A percentile compares a stretch with the other conserved stretches of the same genome.
Conservation (phyloP, 148 eudicot species). For the Rhododendron ovatum region DNA sequence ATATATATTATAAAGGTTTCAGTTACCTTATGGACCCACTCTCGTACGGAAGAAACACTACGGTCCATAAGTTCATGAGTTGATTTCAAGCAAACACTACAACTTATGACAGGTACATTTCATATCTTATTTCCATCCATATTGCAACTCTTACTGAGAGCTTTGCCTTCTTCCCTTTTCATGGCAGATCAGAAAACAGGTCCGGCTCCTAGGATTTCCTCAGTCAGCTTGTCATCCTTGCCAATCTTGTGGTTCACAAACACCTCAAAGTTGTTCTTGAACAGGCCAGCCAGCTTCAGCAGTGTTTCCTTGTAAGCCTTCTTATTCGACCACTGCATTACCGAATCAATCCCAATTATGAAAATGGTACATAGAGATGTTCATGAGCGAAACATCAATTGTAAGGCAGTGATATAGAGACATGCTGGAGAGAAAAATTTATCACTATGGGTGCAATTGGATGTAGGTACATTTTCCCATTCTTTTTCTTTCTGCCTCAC, state of each 20-base stretch:
- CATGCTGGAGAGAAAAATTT: neutral
- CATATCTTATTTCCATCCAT: constrained; percentile 5
- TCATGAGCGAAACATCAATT: neutral
- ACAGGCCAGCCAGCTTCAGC: constrained; percentile 55
- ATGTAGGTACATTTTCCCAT: neutral
- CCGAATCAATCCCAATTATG: neutral
- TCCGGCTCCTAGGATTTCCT: constrained; percentile 71
- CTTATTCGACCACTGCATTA: constrained; percentile 62
- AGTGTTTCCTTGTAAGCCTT: constrained; percentile 50
- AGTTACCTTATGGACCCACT: too few relatives aligned
- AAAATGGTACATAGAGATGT: neutral
- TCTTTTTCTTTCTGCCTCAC: neutral
- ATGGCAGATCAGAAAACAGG: constrained; percentile 38
- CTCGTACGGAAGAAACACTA: neutral
- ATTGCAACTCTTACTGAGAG: neutral
- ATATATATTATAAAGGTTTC: neutral
- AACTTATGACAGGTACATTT: neutral
- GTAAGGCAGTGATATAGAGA: neutral
- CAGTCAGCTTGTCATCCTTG: constrained; percentile 45
- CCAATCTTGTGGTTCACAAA: constrained; percentile 58
- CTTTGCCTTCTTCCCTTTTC: neutral
- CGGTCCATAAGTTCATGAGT: neutral
- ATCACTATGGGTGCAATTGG: neutral
- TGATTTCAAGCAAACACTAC: neutral
- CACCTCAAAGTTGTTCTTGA: constrained; percentile 69